Evolutionary conservation across 257 asterid species (phyloP).

Genomic region (Nicotiana undulata): DNA sequence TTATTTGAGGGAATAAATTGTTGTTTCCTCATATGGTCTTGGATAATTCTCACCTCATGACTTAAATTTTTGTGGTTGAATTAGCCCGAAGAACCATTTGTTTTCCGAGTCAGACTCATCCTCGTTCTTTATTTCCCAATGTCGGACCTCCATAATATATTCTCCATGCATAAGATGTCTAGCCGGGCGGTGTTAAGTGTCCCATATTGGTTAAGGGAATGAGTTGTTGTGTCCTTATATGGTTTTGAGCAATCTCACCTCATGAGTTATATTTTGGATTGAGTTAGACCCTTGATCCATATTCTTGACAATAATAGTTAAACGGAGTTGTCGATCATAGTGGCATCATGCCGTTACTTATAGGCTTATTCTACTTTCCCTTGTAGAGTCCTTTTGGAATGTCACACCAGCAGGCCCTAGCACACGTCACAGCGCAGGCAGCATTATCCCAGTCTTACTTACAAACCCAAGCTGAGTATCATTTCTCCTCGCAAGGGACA

Average conservation of each 20-base stretch:
- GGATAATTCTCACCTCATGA: background rate
- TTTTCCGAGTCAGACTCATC: background rate
- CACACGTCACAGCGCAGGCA: slow-evolving; percentile 98
- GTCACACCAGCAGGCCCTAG: slow-evolving; percentile 97
- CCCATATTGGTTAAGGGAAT: background rate
- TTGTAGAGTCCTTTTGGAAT: slow-evolving; percentile 96
- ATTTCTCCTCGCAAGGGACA: slow-evolving; percentile 21
- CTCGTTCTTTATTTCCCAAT: background rate
- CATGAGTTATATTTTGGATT: background rate
- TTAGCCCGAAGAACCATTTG: background rate
- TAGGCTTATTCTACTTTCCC: background rate
- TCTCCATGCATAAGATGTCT: background rate
- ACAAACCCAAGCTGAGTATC: slow-evolving; percentile 53
- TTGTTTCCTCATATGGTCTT: background rate
- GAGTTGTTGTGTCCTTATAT: background rate
- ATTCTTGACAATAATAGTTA: background rate
- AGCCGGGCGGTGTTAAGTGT: background rate
- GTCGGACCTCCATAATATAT: background rate
- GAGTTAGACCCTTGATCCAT: background rate
- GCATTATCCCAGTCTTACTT: slow-evolving; percentile 56
- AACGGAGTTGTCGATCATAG: background rate
- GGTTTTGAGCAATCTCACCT: background rate
- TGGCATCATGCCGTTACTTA: background rate
- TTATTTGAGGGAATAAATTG: background rate
- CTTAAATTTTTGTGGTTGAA: background rate